Conservation (phyloP, 2,329 filamentous ascomycete species). For the Septoria linicola region DNA sequence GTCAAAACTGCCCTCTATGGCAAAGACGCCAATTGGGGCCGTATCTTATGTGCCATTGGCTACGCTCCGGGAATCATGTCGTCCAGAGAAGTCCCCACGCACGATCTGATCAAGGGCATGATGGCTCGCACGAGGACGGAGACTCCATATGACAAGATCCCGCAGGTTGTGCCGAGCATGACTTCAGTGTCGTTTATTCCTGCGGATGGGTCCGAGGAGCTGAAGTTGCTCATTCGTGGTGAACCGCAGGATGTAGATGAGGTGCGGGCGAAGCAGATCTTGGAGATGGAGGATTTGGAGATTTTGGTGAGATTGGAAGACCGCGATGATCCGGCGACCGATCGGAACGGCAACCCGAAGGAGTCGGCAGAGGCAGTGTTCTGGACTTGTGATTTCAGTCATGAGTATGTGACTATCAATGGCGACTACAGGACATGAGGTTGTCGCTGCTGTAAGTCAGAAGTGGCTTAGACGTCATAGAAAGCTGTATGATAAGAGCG, state of each 20-base stretch:
- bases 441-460: neutral
- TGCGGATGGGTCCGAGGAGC: conserved; percentile 70
- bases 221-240: conserved; percentile 74
- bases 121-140: neutral
- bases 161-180: conserved; percentile 64
- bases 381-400: conserved; percentile 85
- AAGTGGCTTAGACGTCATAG: no score
- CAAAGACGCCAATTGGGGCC: conserved; percentile 97
- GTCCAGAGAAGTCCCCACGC: conserved; percentile 25
- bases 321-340: conserved; percentile 37
- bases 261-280: conserved; percentile 70
- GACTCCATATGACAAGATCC: neutral
- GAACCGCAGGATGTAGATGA: conserved; percentile 81
- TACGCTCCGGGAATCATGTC: conserved; percentile 64
- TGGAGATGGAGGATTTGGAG: conserved; percentile 75
- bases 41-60: conserved; percentile 90
- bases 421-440: conserved; percentile 62
- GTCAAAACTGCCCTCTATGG: conserved; percentile 98
- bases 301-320: conserved; percentile 73
- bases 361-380: conserved; percentile 60
- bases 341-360: neutral
- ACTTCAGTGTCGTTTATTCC: conserved; percentile 80
- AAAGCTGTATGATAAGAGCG: no score
- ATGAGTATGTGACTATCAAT: conserved; percentile 74
- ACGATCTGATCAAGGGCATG: neutral